Base-by-base conservation (phyloP, 2,329 filamentous ascomycete genomes). In the Sordariomycetes sp. region DNA sequence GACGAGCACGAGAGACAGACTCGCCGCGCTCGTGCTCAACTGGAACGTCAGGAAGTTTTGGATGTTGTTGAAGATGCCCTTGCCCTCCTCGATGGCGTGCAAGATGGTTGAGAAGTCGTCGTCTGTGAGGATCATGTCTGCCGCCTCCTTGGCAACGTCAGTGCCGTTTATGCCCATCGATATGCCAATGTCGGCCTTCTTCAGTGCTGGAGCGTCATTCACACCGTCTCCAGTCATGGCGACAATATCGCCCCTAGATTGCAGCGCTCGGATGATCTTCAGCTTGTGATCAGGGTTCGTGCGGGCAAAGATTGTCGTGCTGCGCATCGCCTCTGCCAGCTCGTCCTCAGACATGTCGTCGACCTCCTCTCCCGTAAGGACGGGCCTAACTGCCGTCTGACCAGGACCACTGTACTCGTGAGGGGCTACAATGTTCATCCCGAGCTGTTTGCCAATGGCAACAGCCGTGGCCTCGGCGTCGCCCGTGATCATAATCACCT, bases 31-130 rank as follows among this genome's bases (percentile, higher is more conserved):
- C 53, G 94, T 99, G 70, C 91, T 96, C 59, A 99, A 81, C 74
- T 99, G 95, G 72, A 99, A 99, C 0, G 94, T 97, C 61, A 99
- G 80, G 73, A 99, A 99, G 71, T 99, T 99, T 68, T 99, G 94
- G 63, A 99, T 97, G 70, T 99, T 99, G 79, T 94, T 96, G 73
- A 99, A 99, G 64, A 99, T 99, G 57, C 91, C 94, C 71, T 99
- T 99, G 71, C 94, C 95, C 74, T 99, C 94, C 70, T 99, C 94
- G 61, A 99, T 99, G 34, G 94, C 94, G 59, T 85, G 88, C 12
- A 99, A 78, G 61, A 99, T 99, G 5, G 89, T 94, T 0, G 87
- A 89, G 68, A 95, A 94, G 70, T 94, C 87, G 68, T 95, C 89
- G 63, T 94, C 88, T 0, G 89, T 94, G 56, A 95, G 74, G 61